Base-by-base conservation (phyloP, 148 eudicot genomes). In the Rhododendron henanense region DNA sequence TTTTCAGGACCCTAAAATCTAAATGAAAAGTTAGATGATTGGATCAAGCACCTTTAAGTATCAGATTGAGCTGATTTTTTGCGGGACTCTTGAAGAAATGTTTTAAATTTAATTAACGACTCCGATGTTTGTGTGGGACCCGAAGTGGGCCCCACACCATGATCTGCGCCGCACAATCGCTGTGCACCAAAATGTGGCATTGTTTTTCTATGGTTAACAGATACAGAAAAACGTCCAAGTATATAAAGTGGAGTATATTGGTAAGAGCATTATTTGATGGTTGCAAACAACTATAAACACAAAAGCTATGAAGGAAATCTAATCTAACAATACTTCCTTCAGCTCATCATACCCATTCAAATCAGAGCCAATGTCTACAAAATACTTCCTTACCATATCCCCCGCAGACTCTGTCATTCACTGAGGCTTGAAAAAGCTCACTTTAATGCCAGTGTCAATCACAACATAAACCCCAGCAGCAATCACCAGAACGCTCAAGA, bases 381-480 rank as follows among this genome's bases (percentile, higher is more conserved):
- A 59, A 19, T 59, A 59, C 65, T 19, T 59, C n/a, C 65, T 59
- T 59, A 21, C 65, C n/a, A 21, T 21, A 19, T 59, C n/a, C n/a
- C 31, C 71, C 71, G 4, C 71, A 25, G 18, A 1, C 39, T 28
- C 4, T 71, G 33, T 31, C 61, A 5, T 71, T 55, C n/a, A 84
- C 8, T 55, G 37, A n/a, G 86, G 86, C 81, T 84, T 84, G 86
- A 84, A 84, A 21, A 84, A 84, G 86, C 86, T 84, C 21, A 84
- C 86, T 75, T 76, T 23, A 55, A 84, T 76, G 15, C 86, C 86
- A 37, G 86, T 84, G 53, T 84, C 73, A 16, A 84, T 84, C 51
- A 84, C 73, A 53, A 84, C 86, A 55, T 75, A 84, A 33, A 84
- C 23, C 37, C 86, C 86, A 21, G 81, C 69, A 2, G 81, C 81